Evolutionary conservation across 2,329 filamentous ascomycete genomes (phyloP), one percentile per base, ranked within the genome.

Genomic region (Cryphonectria japonica): DNA sequence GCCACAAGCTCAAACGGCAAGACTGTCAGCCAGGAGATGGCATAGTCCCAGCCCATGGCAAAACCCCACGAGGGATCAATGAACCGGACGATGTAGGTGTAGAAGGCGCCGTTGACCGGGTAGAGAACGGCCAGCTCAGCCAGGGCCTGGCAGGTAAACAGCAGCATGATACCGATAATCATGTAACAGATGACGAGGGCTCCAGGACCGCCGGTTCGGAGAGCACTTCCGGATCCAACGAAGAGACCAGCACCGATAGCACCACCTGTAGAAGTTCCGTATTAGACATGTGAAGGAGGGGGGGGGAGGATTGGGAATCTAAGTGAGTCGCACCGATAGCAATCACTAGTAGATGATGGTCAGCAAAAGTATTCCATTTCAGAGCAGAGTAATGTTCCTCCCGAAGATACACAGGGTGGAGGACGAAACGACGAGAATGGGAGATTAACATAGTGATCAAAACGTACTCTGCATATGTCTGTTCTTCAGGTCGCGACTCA

Each of bases 61-160:
- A 87, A 87, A 26, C 85, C 85, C 85, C 85, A 87, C 26, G 87
- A 84, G 37, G 88, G 88, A 74, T 90, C 88, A 71, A 90, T 81
- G 74, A 91, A 91, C 66, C 88, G 86, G 67, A 86, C 83, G 61
- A 87, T 83, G 75, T 90, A 90, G n/a, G 85, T 86, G 77, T 86
- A 89, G 79, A 91, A 90, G 73, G 87, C 87, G 62, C 89, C 89
- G 71, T 88, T 88, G 71, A 90, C 84, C 0, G 88, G 89, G 70
- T 87, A 90, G 72, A 85, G 74, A 65, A 90, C 86, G 64, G 88
- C 86, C 71, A 91, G 73, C 80, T 91, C 89, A 62, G 86, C 88
- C 65, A 91, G 81, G 37, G 88, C 87, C 75, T 88, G 86, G 75
- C 88, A 84, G 13, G 86, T 88, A 75, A 87, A 85, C 61, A 89